Evolutionary conservation across 208 protist species (phyloP).

Genomic region (Trypanosoma congolense): DNA sequence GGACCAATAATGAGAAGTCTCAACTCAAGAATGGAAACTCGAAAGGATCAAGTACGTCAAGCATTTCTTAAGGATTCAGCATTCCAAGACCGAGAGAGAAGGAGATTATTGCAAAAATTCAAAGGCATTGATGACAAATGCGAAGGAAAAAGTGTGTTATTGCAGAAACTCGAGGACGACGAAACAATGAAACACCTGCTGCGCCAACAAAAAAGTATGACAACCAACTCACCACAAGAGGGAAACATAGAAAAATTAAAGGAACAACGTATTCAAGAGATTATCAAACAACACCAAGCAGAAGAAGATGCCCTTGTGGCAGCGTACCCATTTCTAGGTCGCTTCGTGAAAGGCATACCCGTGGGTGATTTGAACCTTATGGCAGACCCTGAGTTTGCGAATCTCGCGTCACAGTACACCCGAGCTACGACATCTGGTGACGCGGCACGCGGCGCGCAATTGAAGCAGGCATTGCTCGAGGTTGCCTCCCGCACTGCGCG

Average conservation of each 20-base stretch:
- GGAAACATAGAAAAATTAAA: not conserved
- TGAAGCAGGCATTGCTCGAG: conserved; percentile 20
- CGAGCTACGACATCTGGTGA: not conserved
- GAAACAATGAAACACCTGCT: not conserved
- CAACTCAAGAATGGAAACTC: conserved; percentile 1
- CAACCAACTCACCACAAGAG: not conserved
- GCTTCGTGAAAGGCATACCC: not conserved
- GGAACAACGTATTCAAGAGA: not conserved
- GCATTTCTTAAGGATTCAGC: not conserved
- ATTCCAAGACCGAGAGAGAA: not conserved
- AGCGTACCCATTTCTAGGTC: conserved; percentile 2
- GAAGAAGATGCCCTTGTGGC: not conserved
- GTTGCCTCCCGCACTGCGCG: conserved; percentile 17
- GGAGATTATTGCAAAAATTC: not conserved
- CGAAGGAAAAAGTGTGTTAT: not conserved
- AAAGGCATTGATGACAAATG: not conserved
- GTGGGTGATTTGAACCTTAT: not conserved
- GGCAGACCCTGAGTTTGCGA: conserved; percentile 2
- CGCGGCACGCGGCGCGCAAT: conserved; percentile 1
- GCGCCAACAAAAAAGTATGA: not conserved
- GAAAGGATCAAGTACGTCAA: conserved; percentile 4
- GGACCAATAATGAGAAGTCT: not conserved
- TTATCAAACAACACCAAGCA: not conserved
- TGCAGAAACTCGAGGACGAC: not conserved
- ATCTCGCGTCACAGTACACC: not conserved